Evolutionary conservation across 1,139 yeast genomes (phyloP), one percentile per base, ranked within the genome.

Genomic region (Geotrichum klebahnii): DNA sequence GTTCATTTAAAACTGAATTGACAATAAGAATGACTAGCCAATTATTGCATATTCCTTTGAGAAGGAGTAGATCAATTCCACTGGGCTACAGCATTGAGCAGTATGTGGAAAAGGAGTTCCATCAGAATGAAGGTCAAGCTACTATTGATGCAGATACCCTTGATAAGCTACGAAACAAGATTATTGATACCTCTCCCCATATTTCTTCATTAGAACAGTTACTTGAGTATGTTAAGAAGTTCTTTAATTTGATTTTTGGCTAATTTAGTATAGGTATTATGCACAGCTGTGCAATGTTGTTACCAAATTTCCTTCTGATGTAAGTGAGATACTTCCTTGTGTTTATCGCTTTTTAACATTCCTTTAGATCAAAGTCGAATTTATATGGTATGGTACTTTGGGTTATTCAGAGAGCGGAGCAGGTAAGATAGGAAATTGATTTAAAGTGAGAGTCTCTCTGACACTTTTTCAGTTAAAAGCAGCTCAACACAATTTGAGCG

Each of bases 351-450:
- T 8, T 37, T 37, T 33, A 43, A 36, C 31, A 28, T 23, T 28
- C 34, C 3, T 39, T 35, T 14, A 56, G 61, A 53, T 62, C 37
- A 55, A 57, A 5, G 66, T 79, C 3, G 78, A 74, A 41, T 84
- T 86, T 59, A 73, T 79, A 0, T 89, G 96, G 97, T 78, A 71
- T 60, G 81, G 82, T 26, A 79, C 89, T 0, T 65, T 85, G 17
- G 81, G 85, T 0, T 76, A 76, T 54, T 73, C 78, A 12, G 74
- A 76, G 10, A 67, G 71, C 8, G 78, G 78, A 2, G 61, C 66
- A 5, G 60, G 57, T 24, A 54, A 51, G 52, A 52, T 45, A 34
- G 5, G 5, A n/a, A 5, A 14, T 9, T 40, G 9, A 53, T 53
- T 32, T 63, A 66, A 12, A 35, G 20, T 23, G 37, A 3, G 24